Percentiles rank a stretch among this genome's conserved stretches.
Conservation (phyloP, 208 protist genomes). For the Crithidia bombi region DNA sequence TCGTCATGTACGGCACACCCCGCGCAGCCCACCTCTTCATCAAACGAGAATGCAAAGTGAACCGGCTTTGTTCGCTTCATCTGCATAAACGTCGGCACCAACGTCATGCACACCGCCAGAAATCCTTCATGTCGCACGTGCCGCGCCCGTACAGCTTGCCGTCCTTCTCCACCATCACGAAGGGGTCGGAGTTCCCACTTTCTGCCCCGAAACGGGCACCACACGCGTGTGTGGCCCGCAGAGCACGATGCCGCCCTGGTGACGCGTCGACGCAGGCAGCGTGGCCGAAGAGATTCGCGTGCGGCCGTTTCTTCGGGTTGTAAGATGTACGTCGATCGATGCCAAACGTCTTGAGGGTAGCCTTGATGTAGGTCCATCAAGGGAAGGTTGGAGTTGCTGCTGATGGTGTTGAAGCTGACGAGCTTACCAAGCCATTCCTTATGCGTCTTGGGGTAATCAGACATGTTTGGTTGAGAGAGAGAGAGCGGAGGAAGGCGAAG, state of each 20-base stretch:
- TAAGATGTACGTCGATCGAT: slow-evolving; percentile 45
- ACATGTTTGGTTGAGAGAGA: slow-evolving; percentile 2
- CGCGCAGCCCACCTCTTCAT: slow-evolving; percentile 54
- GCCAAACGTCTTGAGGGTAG: slow-evolving; percentile 34
- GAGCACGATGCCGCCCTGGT: slow-evolving; percentile 59
- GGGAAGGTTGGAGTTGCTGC: slow-evolving; percentile 7
- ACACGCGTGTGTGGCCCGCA: slow-evolving; percentile 67
- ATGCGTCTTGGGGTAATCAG: slow-evolving; percentile 1
- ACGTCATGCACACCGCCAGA: slow-evolving; percentile 55
- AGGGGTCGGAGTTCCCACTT: slow-evolving; percentile 65
- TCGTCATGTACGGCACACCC: slow-evolving; percentile 40
- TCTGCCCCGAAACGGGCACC: slow-evolving; percentile 60
- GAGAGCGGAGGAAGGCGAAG: background rate
- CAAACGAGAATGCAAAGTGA: slow-evolving; percentile 60
- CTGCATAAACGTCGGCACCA: slow-evolving; percentile 41
- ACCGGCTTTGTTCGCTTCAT: slow-evolving; percentile 57
- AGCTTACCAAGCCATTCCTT: slow-evolving; percentile 58
- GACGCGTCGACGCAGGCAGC: slow-evolving; percentile 41
- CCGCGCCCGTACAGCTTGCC: slow-evolving; percentile 65
- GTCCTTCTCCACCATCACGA: slow-evolving; percentile 51
- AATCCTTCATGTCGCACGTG: slow-evolving; percentile 67
- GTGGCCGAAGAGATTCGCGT: slow-evolving; percentile 71
- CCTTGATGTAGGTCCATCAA: slow-evolving; percentile 37
- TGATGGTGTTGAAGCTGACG: slow-evolving; percentile 40
- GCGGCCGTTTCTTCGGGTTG: slow-evolving; percentile 40